phyloP scores from a whole-genome alignment of 768 basidiomycete genomes.

The Strobilomyces echinocephalus region DNA sequence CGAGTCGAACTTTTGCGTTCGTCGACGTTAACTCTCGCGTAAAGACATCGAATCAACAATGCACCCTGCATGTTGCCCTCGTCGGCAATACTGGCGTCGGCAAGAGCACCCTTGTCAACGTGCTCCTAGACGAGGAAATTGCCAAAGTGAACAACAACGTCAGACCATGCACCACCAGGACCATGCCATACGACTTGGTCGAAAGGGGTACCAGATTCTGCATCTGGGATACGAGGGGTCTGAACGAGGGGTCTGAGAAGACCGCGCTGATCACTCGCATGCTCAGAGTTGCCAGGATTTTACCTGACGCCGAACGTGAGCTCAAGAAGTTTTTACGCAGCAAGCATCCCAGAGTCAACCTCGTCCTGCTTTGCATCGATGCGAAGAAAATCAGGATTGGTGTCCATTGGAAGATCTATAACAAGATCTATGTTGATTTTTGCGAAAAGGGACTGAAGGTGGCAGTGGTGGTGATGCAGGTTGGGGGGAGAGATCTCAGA shows the following conservation, averaged over 20 bases:
- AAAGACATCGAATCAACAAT: constrained; percentile 3
- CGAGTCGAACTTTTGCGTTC: background rate
- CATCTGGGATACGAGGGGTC: constrained; percentile 25
- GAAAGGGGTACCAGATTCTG: constrained; percentile 5
- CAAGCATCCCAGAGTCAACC: constrained; percentile 8
- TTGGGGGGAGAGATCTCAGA: constrained; percentile 7
- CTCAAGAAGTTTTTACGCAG: constrained; percentile 15
- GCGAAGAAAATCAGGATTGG: constrained; percentile 14
- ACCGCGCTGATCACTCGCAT: background rate
- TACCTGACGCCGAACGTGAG: constrained; percentile 15
- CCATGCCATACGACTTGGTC: constrained; percentile 6
- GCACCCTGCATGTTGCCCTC: constrained; percentile 15
- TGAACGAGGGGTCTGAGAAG: constrained; percentile 17
- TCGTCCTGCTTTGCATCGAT: constrained; percentile 23
- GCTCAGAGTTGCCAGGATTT: background rate
- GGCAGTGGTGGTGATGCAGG: constrained; percentile 16
- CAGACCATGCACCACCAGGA: constrained; percentile 17
- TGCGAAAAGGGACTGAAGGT: constrained; percentile 7
- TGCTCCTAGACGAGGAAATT: constrained; percentile 13
- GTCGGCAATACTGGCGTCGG: constrained; percentile 23
- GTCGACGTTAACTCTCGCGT: background rate
- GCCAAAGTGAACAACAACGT: constrained; percentile 17
- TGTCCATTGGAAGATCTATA: constrained; percentile 19
- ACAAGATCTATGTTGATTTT: constrained; percentile 16
- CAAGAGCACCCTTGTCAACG: constrained; percentile 26